Evolutionary conservation across 75 land plant genomes (phyloP).

Genomic region (Ceratopteris richardii): DNA sequence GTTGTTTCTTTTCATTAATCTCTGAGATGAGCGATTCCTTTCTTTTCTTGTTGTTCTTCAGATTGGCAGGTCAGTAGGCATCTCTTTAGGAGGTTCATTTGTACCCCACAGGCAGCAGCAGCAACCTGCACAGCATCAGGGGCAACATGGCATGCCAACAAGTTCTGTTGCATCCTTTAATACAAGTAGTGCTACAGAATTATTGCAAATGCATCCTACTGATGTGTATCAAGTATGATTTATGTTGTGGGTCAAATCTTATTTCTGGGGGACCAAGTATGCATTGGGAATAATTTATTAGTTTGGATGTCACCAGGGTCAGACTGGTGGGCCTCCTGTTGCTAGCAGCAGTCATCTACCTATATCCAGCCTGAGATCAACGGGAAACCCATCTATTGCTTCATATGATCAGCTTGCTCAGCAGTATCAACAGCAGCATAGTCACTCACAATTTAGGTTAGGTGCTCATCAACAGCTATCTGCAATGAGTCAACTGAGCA

Average conservation of each 20-base stretch:
- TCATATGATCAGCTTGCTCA: constrained; percentile 29
- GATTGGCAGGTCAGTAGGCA: constrained; percentile 83
- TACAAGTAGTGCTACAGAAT: constrained; percentile 50
- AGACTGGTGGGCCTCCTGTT: constrained; percentile 23
- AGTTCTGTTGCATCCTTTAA: constrained; percentile 39
- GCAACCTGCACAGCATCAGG: constrained; percentile 7
- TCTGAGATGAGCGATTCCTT: too few species aligned
- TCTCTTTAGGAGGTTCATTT: constrained; percentile 54
- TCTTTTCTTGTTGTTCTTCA: constrained; percentile 13
- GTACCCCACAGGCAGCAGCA: constrained; percentile 42
- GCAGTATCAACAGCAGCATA: constrained; percentile 34
- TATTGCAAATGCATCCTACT: constrained; percentile 53
- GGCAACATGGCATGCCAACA: constrained; percentile 40
- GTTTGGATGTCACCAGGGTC: constrained; percentile 5
- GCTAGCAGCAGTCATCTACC: constrained; percentile 19
- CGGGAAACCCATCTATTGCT: neutral
- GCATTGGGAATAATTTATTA: too few species aligned
- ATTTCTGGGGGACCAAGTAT: too few species aligned
- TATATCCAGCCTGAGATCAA: constrained; percentile 16
- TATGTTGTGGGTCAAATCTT: too few species aligned
- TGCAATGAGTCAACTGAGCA: constrained; percentile 9
- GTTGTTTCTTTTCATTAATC: too few species aligned
- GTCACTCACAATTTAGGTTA: constrained; percentile 25
- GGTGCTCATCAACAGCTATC: constrained; percentile 17
- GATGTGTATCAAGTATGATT: constrained; percentile 56